These are phyloP conservation scores for Penicillium sp. DNA, from an alignment of 2,329 filamentous ascomycete species.

Conservation along the genomic window DNA sequence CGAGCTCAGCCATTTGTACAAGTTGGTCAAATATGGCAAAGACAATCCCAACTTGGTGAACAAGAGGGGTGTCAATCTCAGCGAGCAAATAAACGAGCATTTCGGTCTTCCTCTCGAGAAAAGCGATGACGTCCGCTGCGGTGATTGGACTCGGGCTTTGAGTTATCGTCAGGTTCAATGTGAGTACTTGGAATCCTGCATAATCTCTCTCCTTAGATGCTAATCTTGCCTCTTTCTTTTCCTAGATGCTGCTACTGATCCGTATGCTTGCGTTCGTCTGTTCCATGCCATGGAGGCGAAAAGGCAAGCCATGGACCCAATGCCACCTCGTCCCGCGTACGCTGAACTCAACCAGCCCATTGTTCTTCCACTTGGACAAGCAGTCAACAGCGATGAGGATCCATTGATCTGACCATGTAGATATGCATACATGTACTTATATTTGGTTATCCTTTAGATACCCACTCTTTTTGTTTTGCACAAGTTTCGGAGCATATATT, in stretches of 20 bases:
- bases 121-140: constrained; percentile 57
- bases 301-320: constrained; percentile 57
- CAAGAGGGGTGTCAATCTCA: constrained; percentile 57
- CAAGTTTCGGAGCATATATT: background rate
- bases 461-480: background rate
- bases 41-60: constrained; percentile 52
- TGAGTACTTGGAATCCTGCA: constrained; percentile 40
- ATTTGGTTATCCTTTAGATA: background rate
- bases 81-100: constrained; percentile 60
- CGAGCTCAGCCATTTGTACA: constrained; percentile 75
- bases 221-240: constrained; percentile 1
- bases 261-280: constrained; percentile 68
- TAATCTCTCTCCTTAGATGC: constrained; percentile 7
- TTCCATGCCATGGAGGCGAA: constrained; percentile 63
- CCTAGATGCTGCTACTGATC: constrained; percentile 68
- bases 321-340: constrained; percentile 60
- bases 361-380: constrained; percentile 42
- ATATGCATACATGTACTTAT: constrained; percentile 2
- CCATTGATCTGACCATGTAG: background rate
- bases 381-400: constrained; percentile 6
- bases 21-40: constrained; percentile 60
- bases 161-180: constrained; percentile 57
- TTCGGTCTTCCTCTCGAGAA: constrained; percentile 69
- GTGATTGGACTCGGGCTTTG: constrained; percentile 64
- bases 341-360: constrained; percentile 61